Evolutionary conservation across 2,329 filamentous ascomycete species (phyloP), one percentile per base, ranked within the genome.

Genomic region (Fusarium albosuccineum): DNA sequence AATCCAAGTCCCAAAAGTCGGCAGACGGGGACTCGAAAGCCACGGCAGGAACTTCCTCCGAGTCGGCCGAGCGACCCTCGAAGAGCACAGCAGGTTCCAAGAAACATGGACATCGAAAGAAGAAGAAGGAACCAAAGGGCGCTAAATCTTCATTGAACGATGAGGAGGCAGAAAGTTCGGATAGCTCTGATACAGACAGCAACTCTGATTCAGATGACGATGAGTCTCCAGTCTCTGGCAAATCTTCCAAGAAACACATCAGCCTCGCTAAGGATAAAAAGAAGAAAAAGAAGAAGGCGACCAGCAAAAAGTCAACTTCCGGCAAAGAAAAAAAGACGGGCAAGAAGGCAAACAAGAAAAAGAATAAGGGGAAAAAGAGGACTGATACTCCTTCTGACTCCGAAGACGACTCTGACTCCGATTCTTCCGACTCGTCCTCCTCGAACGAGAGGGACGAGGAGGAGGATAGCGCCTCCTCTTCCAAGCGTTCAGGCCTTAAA

Each of bases 401-500:
- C n/a, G 60, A 66, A 17, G 62, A 56, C 5, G 73, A 75, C 46
- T 71, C 73, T 1, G 71, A 70, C 10, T 73, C 66, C 10, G 66
- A 67, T 44, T 71, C 72, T 10, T 71, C 72, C 3, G 73, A 71
- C 29, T 71, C 64, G 14, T 66, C 61, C 29, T 71, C 64, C 14
- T 66, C 61, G 5, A 49, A 64, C 7, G 57, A 62, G 9, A 72
- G 73, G 6, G 55, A 60, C 17, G 62, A 64, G 1, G 70, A 73
- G 3, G 48, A 45, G 37, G 64, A 72, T 17, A 60, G 60, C 16
- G 56, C 50, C 27, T 46, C 50, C 1, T 26, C 40, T 17, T 41
- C 50, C 33, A 14, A 60, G 41, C 33, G 62, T 17, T 30, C 68
- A 11, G 67, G 70, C 6, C 63, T 80, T 17, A 62, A 72, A 49